Percentiles rank a stretch among this genome's conserved stretches.
Conservation (phyloP, 345 rosid species). For the Euclidium syriacum region DNA sequence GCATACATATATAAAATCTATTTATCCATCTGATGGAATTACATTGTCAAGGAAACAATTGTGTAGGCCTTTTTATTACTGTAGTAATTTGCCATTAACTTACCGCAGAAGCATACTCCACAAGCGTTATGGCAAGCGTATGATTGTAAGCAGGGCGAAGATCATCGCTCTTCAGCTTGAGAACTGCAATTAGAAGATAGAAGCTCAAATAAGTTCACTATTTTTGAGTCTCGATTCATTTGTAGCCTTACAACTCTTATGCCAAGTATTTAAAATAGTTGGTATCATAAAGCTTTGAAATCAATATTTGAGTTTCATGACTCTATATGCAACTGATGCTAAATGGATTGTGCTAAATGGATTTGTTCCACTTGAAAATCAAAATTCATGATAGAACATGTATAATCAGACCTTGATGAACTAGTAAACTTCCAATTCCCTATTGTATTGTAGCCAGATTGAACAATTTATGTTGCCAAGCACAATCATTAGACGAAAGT, state of each 20-base stretch:
- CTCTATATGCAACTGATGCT: neutral
- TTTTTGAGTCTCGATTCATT: neutral
- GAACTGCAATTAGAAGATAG: conserved; percentile 35
- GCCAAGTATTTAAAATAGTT: neutral
- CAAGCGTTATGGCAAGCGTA: conserved; percentile 71
- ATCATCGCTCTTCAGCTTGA: conserved; percentile 39
- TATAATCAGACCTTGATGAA: neutral
- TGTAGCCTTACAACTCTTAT: neutral
- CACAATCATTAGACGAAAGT: neutral
- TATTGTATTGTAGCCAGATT: neutral
- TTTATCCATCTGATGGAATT: neutral
- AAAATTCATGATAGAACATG: neutral
- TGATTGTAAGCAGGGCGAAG: conserved; percentile 55
- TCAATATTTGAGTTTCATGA: neutral
- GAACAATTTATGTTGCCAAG: neutral
- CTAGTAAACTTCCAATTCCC: neutral
- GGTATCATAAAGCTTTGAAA: neutral
- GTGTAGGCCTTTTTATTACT: neutral
- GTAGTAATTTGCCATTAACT: conserved; percentile 21
- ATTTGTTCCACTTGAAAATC: neutral
- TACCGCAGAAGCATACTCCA: conserved; percentile 96
- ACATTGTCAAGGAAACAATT: neutral
- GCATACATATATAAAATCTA: conserved; percentile 24
- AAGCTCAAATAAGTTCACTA: neutral
- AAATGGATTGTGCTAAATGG: neutral